These are phyloP conservation scores for Talaromyces stipitatus DNA, from an alignment of 495 filamentous ascomycete genomes.

Conservation along the genomic window DNA sequence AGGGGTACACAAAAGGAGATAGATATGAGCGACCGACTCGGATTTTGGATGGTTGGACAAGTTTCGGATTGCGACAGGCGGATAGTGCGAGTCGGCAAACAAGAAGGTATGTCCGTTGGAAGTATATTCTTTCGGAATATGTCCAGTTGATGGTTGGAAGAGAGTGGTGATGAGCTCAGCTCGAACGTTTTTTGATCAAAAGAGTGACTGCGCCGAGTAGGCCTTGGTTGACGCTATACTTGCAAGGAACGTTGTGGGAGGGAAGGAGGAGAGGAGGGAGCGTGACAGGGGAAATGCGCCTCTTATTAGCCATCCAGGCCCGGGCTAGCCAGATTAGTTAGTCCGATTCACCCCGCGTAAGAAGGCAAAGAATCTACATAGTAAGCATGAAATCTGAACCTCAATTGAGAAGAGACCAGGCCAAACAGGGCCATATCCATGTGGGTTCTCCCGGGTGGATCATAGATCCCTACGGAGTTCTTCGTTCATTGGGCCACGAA, in stretches of 20 bases:
- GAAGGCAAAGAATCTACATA: too few species aligned
- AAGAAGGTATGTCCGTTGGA: not conserved
- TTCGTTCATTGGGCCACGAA: not conserved
- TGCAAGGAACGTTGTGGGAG: not conserved
- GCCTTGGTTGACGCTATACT: not conserved
- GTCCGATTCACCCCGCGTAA: not conserved
- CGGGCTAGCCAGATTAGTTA: not conserved
- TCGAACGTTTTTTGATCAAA: conserved; percentile 1
- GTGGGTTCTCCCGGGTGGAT: not conserved
- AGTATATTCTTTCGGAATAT: not conserved
- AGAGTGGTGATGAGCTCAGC: conserved; percentile 6
- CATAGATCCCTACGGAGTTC: not conserved
- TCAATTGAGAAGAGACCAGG: not conserved
- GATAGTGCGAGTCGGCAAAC: not conserved
- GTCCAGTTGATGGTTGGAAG: not conserved
- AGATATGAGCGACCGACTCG: not conserved
- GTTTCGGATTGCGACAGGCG: not conserved
- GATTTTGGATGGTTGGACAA: not conserved
- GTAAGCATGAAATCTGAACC: not conserved
- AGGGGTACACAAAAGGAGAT: not conserved
- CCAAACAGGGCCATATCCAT: not conserved
- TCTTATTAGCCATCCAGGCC: not conserved
- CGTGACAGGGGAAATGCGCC: not conserved
- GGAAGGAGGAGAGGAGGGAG: not conserved
- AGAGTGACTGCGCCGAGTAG: conserved; percentile 4